phyloP scores from a whole-genome alignment of 192 early-diverging fungal genomes.

The Piromyces sp. region DNA sequence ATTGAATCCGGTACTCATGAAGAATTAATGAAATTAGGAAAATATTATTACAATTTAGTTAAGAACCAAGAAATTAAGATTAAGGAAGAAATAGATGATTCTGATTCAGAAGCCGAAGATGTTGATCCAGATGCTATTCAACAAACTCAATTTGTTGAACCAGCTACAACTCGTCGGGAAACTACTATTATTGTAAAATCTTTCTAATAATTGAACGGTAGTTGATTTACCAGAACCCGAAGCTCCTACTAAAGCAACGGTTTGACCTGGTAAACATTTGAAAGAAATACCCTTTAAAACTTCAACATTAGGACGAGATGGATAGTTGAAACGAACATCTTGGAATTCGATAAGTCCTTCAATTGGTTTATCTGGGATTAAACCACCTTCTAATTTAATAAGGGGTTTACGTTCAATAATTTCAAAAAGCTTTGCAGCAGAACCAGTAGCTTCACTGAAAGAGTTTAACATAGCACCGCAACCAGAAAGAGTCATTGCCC shows the following conservation, averaged over 20 bases:
- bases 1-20: constrained; percentile 19
- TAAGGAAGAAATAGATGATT: background rate
- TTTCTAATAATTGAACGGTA: constrained; percentile 63
- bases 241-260: constrained; percentile 76
- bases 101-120: background rate
- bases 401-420: constrained; percentile 65
- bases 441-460: constrained; percentile 57
- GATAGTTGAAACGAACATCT: constrained; percentile 69
- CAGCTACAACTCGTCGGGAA: background rate
- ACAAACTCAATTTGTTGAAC: background rate
- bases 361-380: constrained; percentile 17
- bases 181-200: constrained; percentile 54
- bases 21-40: background rate
- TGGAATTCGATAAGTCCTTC: constrained; percentile 53
- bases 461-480: constrained; percentile 55
- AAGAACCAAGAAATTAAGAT: background rate
- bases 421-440: constrained; percentile 59
- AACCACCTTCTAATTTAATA: background rate
- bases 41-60: background rate
- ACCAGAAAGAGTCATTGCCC: constrained; percentile 54
- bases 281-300: constrained; percentile 52
- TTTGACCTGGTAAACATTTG: constrained; percentile 50
- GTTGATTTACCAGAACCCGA: constrained; percentile 80
- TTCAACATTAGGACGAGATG: constrained; percentile 61
- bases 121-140: background rate